A percentile compares a stretch with the other conserved stretches of the same genome.
These are phyloP conservation scores for Aspergillus indologenus DNA, from an alignment of 495 filamentous ascomycete species.

Conservation along the genomic window DNA sequence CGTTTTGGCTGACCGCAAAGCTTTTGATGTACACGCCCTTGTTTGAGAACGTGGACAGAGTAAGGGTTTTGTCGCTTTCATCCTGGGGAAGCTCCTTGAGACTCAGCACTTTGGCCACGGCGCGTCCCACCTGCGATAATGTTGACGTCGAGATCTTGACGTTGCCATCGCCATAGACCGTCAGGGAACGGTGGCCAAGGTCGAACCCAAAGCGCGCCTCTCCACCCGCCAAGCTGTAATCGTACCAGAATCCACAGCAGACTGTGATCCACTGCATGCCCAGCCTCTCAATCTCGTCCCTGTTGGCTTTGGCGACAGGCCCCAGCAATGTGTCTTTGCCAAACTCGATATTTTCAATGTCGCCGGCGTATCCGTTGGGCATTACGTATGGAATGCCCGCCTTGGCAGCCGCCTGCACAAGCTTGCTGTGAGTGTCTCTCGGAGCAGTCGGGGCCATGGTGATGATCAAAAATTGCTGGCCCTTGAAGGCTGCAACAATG, in stretches of 20 bases:
- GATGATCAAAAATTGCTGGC: conserved; percentile 60
- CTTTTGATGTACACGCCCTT: conserved; percentile 43
- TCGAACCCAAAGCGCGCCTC: conserved; percentile 46
- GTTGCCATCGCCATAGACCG: conserved; percentile 51
- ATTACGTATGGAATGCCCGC: conserved; percentile 61
- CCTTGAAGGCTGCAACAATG: conserved; percentile 47
- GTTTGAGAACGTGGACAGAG: conserved; percentile 39
- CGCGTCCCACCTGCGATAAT: conserved; percentile 45
- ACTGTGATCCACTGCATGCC: conserved; percentile 49
- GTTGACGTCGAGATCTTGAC: conserved; percentile 39
- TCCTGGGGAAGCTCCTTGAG: conserved; percentile 48
- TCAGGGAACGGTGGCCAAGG: conserved; percentile 38
- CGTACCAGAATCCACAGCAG: conserved; percentile 53
- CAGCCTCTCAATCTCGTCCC: conserved; percentile 41
- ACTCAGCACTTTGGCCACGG: conserved; percentile 44
- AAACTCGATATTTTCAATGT: conserved; percentile 28
- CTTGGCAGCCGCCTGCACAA: conserved; percentile 59
- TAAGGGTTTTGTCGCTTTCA: conserved; percentile 36
- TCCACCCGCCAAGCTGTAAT: conserved; percentile 42
- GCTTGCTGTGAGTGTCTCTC: conserved; percentile 44
- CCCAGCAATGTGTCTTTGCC: conserved; percentile 21
- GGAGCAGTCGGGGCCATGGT: conserved; percentile 49
- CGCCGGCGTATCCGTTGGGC: conserved; percentile 55
- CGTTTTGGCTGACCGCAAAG: conserved; percentile 50
- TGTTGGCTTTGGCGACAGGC: conserved; percentile 11